A percentile compares a stretch with the other conserved stretches of the same genome.
Conservation (phyloP, 768 basidiomycete species). For the Tylopilus intermedius region DNA sequence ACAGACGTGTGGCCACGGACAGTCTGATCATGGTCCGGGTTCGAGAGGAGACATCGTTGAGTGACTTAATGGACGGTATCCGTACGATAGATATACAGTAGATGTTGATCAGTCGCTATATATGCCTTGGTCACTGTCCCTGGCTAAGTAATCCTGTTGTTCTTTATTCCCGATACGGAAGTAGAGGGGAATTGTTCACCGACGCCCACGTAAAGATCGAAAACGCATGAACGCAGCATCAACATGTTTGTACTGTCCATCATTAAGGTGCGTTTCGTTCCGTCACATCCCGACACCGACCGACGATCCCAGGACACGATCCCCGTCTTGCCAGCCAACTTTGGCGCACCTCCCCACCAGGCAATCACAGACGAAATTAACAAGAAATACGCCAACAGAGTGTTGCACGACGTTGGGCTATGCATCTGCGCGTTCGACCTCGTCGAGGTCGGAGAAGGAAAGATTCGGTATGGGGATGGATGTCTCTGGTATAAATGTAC, state of each 20-base stretch:
- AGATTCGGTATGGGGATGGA: constrained; percentile 91
- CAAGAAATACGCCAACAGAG: constrained; percentile 91
- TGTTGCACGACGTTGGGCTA: constrained; percentile 86
- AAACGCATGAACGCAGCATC: background rate
- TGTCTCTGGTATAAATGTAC: constrained; percentile 91
- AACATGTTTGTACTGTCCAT: constrained; percentile 46
- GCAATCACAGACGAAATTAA: constrained; percentile 85
- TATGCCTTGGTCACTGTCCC: too few species aligned
- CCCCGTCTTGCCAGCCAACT: constrained; percentile 82
- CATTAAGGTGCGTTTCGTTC: constrained; percentile 31
- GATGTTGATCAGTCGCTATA: too few species aligned
- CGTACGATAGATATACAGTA: too few species aligned
- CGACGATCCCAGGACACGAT: constrained; percentile 69
- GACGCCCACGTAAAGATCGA: too few species aligned
- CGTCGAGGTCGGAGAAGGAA: constrained; percentile 81
- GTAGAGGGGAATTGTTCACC: too few species aligned
- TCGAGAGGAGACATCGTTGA: too few species aligned
- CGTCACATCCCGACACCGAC: background rate
- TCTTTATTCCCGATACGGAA: too few species aligned
- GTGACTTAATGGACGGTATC: too few species aligned
- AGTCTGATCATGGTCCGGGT: too few species aligned
- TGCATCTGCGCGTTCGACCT: constrained; percentile 90
- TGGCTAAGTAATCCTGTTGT: too few species aligned
- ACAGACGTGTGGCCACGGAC: too few species aligned
- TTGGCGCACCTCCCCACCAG: constrained; percentile 69